These are phyloP conservation scores for Paecilomyces fulvus DNA, from an alignment of 2,329 filamentous ascomycete species.

Conservation along the genomic window DNA sequence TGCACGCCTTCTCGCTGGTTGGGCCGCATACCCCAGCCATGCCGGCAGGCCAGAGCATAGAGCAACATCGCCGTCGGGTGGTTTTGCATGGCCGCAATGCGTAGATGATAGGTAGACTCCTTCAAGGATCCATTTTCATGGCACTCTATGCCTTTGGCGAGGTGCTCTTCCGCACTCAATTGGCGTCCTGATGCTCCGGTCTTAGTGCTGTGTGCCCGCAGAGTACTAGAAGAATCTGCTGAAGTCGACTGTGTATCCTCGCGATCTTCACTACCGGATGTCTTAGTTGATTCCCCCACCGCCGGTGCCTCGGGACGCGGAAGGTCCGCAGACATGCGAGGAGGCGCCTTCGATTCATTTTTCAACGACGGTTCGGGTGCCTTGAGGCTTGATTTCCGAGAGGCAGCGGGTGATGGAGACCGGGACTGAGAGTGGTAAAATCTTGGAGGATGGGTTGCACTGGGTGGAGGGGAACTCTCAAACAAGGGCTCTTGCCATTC, in stretches of 20 bases:
- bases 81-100: constrained; percentile 75
- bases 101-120: constrained; percentile 92
- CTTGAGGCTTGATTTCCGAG: constrained; percentile 4
- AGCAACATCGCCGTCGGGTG: constrained; percentile 92
- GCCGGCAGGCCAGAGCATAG: constrained; percentile 87
- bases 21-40: constrained; percentile 95
- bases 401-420: constrained; percentile 19
- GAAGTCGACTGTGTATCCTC: constrained; percentile 45
- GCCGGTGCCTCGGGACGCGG: constrained; percentile 8
- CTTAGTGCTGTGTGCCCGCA: constrained; percentile 30
- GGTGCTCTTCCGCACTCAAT: constrained; percentile 65
- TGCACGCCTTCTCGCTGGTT: constrained; percentile 83
- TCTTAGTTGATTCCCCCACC: not conserved
- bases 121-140: constrained; percentile 82
- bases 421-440: constrained; percentile 19
- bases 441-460: constrained; percentile 12
- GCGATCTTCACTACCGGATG: constrained; percentile 16
- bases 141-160: constrained; percentile 79
- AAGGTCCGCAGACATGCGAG: not conserved
- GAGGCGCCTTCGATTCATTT: constrained; percentile 1
- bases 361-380: constrained; percentile 22
- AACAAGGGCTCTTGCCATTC: constrained; percentile 55
- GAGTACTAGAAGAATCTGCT: constrained; percentile 58
- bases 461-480: constrained; percentile 28
- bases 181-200: constrained; percentile 18